phyloP scores from a whole-genome alignment of 2,329 filamentous ascomycete species.

The Epichloe scottii region DNA sequence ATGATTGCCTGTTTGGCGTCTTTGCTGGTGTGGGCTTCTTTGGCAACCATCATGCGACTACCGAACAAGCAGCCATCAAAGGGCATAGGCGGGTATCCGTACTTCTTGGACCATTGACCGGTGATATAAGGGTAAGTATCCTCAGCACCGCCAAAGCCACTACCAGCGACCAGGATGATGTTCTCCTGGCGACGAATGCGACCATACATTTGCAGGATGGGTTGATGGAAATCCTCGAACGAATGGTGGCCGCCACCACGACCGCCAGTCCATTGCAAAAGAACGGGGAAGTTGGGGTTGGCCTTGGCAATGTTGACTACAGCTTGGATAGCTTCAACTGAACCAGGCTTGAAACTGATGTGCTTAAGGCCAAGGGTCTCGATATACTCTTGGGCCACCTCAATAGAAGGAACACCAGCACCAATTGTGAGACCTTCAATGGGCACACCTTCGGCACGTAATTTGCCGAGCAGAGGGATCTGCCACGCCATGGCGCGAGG shows the following conservation, averaged over 20 bases:
- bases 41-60: constrained; percentile 88
- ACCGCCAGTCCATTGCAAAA: constrained; percentile 90
- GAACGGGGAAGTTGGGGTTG: constrained; percentile 86
- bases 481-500: constrained; percentile 87
- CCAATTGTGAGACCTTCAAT: constrained; percentile 90
- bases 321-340: constrained; percentile 73
- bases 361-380: constrained; percentile 86
- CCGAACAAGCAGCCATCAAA: constrained; percentile 87
- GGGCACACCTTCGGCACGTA: constrained; percentile 74
- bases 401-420: constrained; percentile 84
- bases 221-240: constrained; percentile 89
- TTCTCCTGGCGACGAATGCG: constrained; percentile 77
- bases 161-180: constrained; percentile 79
- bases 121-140: constrained; percentile 90
- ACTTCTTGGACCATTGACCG: constrained; percentile 76
- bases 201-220: constrained; percentile 81
- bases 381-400: constrained; percentile 88
- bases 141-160: constrained; percentile 80
- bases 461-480: constrained; percentile 68
- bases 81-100: constrained; percentile 83
- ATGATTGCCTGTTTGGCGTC: constrained; percentile 84
- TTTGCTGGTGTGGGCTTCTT: constrained; percentile 80
- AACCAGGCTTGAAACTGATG: constrained; percentile 89
- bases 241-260: constrained; percentile 91
- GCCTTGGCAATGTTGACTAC: constrained; percentile 89